A percentile compares a stretch with the other conserved stretches of the same genome.
phyloP scores from a whole-genome alignment of 2,329 filamentous ascomycete species.

The Fusarium begoniae region DNA sequence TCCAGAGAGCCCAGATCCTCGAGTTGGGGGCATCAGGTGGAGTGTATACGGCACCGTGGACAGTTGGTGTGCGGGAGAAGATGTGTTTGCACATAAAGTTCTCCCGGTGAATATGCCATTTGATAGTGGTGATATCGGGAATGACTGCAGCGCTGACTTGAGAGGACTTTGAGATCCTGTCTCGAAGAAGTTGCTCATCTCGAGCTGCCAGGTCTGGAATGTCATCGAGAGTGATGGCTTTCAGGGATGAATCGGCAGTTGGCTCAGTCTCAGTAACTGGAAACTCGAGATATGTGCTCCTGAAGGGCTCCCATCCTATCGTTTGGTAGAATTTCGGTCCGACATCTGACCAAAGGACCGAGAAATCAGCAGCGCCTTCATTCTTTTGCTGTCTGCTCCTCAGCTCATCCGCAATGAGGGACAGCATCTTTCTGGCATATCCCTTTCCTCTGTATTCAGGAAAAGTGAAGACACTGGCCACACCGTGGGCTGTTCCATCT shows the following conservation, averaged over 20 bases:
- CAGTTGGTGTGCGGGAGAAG: conserved; percentile 62
- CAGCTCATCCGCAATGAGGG: conserved; percentile 64
- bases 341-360: conserved; percentile 86
- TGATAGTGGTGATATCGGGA: conserved; percentile 44
- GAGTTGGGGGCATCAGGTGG: conserved; percentile 55
- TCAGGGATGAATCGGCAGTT: conserved; percentile 40
- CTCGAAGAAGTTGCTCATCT: conserved; percentile 71
- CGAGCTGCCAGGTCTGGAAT: conserved; percentile 68
- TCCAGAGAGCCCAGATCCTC: conserved; percentile 80
- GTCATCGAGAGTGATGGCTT: conserved; percentile 66
- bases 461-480: conserved; percentile 82
- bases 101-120: conserved; percentile 78
- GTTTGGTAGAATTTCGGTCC: conserved; percentile 83
- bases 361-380: conserved; percentile 65
- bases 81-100: conserved; percentile 77
- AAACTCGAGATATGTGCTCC: conserved; percentile 77
- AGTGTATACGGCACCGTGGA: conserved; percentile 76
- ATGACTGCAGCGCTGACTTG: conserved; percentile 48
- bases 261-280: conserved; percentile 44
- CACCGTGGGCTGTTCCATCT: conserved; percentile 74
- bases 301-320: conserved; percentile 79
- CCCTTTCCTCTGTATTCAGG: conserved; percentile 73
- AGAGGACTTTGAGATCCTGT: conserved; percentile 54
- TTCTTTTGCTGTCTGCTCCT: conserved; percentile 38
- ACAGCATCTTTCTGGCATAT: conserved; percentile 81